Evolutionary conservation across 1,284 basidiomycete species (phyloP).

Genomic region (Lentinula novae-zelandiae): DNA sequence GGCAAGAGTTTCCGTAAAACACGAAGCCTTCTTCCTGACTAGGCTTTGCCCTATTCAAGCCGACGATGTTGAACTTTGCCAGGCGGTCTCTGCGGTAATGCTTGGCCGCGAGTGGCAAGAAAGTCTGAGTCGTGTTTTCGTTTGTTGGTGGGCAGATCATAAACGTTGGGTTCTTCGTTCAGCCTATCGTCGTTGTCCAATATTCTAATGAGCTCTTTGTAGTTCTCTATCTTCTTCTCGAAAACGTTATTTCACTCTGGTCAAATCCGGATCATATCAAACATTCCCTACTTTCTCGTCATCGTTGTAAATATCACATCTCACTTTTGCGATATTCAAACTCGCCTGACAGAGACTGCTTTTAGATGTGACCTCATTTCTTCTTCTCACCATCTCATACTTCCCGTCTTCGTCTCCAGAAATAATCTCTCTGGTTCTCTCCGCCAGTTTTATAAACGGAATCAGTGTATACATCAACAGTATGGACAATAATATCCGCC

Average conservation of each 20-base stretch:
- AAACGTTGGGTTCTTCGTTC: not conserved
- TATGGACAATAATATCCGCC: conserved; percentile 71
- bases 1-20: conserved; percentile 43
- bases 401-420: conserved; percentile 46
- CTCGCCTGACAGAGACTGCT: not conserved
- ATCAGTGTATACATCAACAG: conserved; percentile 80
- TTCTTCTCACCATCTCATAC: conserved; percentile 62
- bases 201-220: not conserved
- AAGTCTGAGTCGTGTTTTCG: conserved; percentile 55
- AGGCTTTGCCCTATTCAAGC: conserved; percentile 47
- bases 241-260: conserved; percentile 57
- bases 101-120: conserved; percentile 56
- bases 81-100: conserved; percentile 45
- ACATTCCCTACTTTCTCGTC: conserved; percentile 65
- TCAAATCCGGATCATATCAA: conserved; percentile 63
- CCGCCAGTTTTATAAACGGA: conserved; percentile 66
- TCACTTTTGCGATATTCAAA: not conserved
- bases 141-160: conserved; percentile 55
- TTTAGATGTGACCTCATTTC: conserved; percentile 65
- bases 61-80: conserved; percentile 48
- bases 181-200: conserved; percentile 6
- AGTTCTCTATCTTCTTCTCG: conserved; percentile 50
- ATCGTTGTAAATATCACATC: conserved; percentile 51
- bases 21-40: conserved; percentile 46
- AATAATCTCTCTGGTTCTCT: conserved; percentile 43